Conservation (phyloP, 768 basidiomycete genomes). For the Chalciporus sphaerocephalus region DNA sequence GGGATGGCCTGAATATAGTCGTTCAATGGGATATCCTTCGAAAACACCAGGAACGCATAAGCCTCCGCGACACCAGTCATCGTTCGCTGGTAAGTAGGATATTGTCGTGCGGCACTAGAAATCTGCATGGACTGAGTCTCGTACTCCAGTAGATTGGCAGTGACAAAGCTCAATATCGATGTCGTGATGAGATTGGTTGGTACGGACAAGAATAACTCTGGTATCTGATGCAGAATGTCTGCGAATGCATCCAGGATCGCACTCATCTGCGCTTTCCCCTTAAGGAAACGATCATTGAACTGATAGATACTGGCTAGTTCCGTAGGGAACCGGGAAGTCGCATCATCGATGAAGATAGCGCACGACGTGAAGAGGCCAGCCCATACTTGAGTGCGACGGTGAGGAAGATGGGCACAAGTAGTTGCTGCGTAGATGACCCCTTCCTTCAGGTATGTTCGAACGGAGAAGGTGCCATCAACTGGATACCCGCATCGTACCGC, state of each 20-base stretch:
- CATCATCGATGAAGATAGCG: conserved; percentile 37
- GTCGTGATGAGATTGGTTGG: conserved; percentile 35
- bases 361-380: conserved; percentile 41
- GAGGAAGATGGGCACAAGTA: conserved; percentile 29
- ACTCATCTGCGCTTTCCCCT: conserved; percentile 26
- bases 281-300: conserved; percentile 35
- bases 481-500: conserved; percentile 25
- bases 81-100: conserved; percentile 24
- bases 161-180: conserved; percentile 35
- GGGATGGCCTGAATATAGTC: conserved; percentile 38
- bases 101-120: conserved; percentile 22
- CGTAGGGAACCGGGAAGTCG: conserved; percentile 19
- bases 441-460: conserved; percentile 30
- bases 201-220: conserved; percentile 26
- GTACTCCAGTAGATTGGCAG: conserved; percentile 31
- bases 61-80: conserved; percentile 35
- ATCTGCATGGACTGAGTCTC: conserved; percentile 28
- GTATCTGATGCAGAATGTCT: conserved; percentile 28
- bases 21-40: conserved; percentile 27
- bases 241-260: conserved; percentile 33
- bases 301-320: conserved; percentile 21
- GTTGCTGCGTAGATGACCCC: conserved; percentile 28
- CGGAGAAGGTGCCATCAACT: conserved; percentile 16
- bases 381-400: conserved; percentile 18
- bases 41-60: conserved; percentile 36